Evolutionary conservation across 2,329 filamentous ascomycete genomes (phyloP), one percentile per base, ranked within the genome.

Genomic region (Aspergillus glaucus): DNA sequence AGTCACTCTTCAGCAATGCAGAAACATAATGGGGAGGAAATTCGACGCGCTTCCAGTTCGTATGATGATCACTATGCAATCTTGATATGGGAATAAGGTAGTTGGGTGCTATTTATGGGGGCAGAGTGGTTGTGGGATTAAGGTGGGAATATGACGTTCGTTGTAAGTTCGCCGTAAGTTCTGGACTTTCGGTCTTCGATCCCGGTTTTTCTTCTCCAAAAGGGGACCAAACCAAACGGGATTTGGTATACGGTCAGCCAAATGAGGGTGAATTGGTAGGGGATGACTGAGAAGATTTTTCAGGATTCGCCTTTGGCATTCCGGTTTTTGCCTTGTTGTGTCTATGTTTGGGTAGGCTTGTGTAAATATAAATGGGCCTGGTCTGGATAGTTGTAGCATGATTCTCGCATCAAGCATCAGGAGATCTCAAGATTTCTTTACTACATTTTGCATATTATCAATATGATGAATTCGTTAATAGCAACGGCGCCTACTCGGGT

Each of bases 21-120:
- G 14, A 50, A 46, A 22, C 55, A 59, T 61, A 67, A 65, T 66
- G 63, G 64, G 61, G 56, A 65, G 56, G 10, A 40, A 21, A 37
- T 55, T 50, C 4, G 21, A 47, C 6, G 41, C 51, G 55, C 46
- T 66, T 66, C 46, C 58, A 62, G 55, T 65, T 66, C 44, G 26
- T 37, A 4, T 17, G 34, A 15, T 6, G n/a, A 37, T 9, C 34
- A 19, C n/a, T 12, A 30, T 30, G 10, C 26, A 30, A 30, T 12
- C n/a, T 17, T 37, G 34, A 17, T 19, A 19, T 37, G 34, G 12
- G n/a, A 7, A 37, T 8, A 6, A 37, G 34, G 34, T 37, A 15
- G 17, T 37, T n/a, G 17, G 34, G 43, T 17, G 21, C n/a, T 45
- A 30, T 42, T n/a, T 34, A 37, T 30, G 5, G 28, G 30, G 36